Percentiles rank a stretch among this genome's conserved stretches.
Conservation (phyloP, 2,329 filamentous ascomycete species). For the Acarospora socialis region DNA sequence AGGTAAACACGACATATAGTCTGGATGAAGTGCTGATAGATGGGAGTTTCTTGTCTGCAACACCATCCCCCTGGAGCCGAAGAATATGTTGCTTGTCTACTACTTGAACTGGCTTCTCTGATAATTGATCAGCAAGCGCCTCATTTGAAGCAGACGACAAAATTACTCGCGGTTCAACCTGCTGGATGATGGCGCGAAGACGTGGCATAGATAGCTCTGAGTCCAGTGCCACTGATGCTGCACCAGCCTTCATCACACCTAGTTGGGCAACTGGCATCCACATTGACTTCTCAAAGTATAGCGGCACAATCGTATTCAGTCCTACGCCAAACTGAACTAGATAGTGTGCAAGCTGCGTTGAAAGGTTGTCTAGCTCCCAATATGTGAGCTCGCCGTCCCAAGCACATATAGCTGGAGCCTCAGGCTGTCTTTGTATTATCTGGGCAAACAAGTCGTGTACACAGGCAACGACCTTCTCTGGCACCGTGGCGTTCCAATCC, state of each 20-base stretch:
- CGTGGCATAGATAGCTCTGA: slow-evolving; percentile 15
- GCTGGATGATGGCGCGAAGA: slow-evolving; percentile 21
- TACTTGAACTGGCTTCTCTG: no score
- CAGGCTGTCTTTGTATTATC: slow-evolving; percentile 2
- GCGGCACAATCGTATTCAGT: slow-evolving; percentile 3
- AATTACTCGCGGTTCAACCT: slow-evolving; percentile 21
- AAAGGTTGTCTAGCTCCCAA: slow-evolving; percentile 6
- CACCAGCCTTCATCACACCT: slow-evolving; percentile 14
- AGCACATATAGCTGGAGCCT: slow-evolving; percentile 6
- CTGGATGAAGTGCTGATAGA: no score
- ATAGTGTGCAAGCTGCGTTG: slow-evolving; percentile 4
- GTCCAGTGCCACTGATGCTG: slow-evolving; percentile 11
- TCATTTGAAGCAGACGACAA: slow-evolving; percentile 16
- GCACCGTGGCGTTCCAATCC: slow-evolving; percentile 8
- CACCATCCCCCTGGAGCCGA: no score
- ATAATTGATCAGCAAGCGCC: slow-evolving; percentile 16
- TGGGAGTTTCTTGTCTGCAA: no score
- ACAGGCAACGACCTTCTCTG: slow-evolving; percentile 2
- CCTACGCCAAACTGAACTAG: slow-evolving; percentile 4
- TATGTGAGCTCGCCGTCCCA: slow-evolving; percentile 12
- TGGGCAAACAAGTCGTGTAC: no score
- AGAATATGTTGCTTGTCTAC: no score
- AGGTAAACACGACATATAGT: slow-evolving; percentile 12
- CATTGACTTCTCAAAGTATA: slow-evolving; percentile 11
- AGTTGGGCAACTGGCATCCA: slow-evolving; percentile 13